Base-by-base conservation (phyloP, 140 eudicot species). In the Eryngium alpinum region DNA sequence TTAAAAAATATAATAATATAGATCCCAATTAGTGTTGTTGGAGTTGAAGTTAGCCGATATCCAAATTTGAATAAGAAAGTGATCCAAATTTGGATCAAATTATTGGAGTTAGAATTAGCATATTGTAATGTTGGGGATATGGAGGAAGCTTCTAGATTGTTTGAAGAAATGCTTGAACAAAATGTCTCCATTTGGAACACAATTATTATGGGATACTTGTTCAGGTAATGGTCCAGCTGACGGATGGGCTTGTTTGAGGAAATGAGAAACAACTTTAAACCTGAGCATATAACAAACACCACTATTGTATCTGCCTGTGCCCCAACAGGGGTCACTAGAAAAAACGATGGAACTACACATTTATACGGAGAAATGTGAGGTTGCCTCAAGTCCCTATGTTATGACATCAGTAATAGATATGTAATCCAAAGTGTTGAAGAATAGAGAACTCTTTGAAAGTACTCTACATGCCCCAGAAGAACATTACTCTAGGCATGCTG, bases 401-500 rank as follows among this genome's bases (percentile, higher is more conserved):
- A 33, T 52, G 11, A 88, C 88, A n/a, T n/a, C n/a, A n/a, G n/a
- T n/a, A 75, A 88, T 90, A 27, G 88, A 88, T 77, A 84, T 90
- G 89, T 90, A 88, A 56, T 90, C 90, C 46, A 88, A n/a, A 90
- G 70, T 90, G 93, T 79, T 90, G 91, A 49, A 84, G 86, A 33
- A 17, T 87, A 21, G 65, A 77, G 31, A 83, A 83, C 75, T 84
- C 88, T 69, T 71, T 85, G 25, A 43, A 65, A 44, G 93, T 89
- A 81, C 87, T 89, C 60, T 87, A 85, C 77, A 88, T 84, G 84
- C 82, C 88, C 25, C 22, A 82, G 2, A 85, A 88, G 50, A 88
- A 90, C 34, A 69, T 86, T 84, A 74, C 79, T 86, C 85, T 46
- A 86, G 89, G 93, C 86, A 87, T 72, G 90, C 93, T 1, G 17